Evolutionary conservation across 345 rosid species (phyloP).

Genomic region (Populus alba): DNA sequence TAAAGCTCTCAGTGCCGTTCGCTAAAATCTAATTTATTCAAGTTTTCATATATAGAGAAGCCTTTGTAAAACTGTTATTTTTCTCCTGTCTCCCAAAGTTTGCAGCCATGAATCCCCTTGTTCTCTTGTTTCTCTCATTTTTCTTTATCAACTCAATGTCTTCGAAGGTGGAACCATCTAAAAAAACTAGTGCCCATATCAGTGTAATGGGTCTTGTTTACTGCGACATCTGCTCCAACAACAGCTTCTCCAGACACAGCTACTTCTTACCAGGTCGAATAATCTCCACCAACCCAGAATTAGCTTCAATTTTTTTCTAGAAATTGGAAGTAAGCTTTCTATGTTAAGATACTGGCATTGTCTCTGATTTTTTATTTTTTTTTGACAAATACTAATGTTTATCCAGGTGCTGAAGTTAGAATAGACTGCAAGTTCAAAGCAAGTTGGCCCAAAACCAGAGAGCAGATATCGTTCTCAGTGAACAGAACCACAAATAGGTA

Average conservation of each 20-base stretch:
- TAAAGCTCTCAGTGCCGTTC: slow-evolving; percentile 16
- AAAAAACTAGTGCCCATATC: slow-evolving; percentile 44
- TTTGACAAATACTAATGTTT: not conserved
- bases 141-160: slow-evolving; percentile 37
- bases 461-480: slow-evolving; percentile 62
- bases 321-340: not conserved
- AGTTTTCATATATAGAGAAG: not conserved
- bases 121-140: slow-evolving; percentile 39
- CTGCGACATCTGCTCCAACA: slow-evolving; percentile 95
- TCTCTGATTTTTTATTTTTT: not conserved
- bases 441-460: slow-evolving; percentile 52
- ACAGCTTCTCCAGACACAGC: slow-evolving; percentile 90
- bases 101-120: slow-evolving; percentile 40
- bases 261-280: slow-evolving; percentile 88
- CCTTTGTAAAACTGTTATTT: slow-evolving; percentile 16
- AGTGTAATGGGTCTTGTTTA: slow-evolving; percentile 88
- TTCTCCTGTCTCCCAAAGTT: slow-evolving; percentile 14
- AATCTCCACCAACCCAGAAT: not conserved
- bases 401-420: slow-evolving; percentile 78
- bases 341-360: not conserved
- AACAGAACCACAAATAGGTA: slow-evolving; percentile 79
- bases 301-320: not conserved
- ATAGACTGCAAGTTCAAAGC: slow-evolving; percentile 77
- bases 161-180: slow-evolving; percentile 27
- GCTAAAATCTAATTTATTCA: slow-evolving; percentile 20